Percentiles rank a stretch among this genome's conserved stretches.
phyloP scores from a whole-genome alignment of 129 eudicot species.

The Pseudognaphalium luteoalbum region DNA sequence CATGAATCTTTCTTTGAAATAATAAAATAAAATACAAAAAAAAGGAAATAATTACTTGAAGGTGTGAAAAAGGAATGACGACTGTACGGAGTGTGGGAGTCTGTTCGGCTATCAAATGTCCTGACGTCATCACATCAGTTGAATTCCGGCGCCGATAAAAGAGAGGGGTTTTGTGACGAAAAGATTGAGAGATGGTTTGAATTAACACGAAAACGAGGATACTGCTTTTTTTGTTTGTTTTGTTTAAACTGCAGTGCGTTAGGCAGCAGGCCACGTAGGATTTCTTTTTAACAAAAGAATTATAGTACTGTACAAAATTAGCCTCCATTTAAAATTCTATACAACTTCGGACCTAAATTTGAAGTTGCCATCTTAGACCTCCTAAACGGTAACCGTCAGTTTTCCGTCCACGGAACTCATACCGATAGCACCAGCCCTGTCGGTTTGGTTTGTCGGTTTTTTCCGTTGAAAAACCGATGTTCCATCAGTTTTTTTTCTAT shows the following conservation, averaged over 20 bases:
- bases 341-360: too few relatives aligned
- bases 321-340: too few relatives aligned
- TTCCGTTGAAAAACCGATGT: too few relatives aligned
- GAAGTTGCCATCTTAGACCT: too few relatives aligned
- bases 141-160: background rate
- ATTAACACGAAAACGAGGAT: background rate
- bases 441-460: too few relatives aligned
- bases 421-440: too few relatives aligned
- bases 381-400: too few relatives aligned
- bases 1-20: background rate
- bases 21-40: too few relatives aligned
- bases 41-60: too few relatives aligned
- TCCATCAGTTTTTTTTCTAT: too few relatives aligned
- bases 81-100: conserved; percentile 54
- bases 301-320: too few relatives aligned
- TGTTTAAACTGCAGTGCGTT: conserved; percentile 19
- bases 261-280: background rate
- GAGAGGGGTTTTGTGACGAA: conserved; percentile 6
- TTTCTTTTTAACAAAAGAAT: background rate
- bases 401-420: too few relatives aligned
- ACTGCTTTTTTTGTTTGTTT: background rate
- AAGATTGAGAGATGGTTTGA: background rate
- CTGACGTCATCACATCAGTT: conserved; percentile 24
- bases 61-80: conserved; percentile 47
- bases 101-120: conserved; percentile 25